Percentiles rank a stretch among this genome's conserved stretches.
Evolutionary conservation across 805 yeast species (phyloP).

Genomic region (Zygosaccharomyces bisporus): DNA sequence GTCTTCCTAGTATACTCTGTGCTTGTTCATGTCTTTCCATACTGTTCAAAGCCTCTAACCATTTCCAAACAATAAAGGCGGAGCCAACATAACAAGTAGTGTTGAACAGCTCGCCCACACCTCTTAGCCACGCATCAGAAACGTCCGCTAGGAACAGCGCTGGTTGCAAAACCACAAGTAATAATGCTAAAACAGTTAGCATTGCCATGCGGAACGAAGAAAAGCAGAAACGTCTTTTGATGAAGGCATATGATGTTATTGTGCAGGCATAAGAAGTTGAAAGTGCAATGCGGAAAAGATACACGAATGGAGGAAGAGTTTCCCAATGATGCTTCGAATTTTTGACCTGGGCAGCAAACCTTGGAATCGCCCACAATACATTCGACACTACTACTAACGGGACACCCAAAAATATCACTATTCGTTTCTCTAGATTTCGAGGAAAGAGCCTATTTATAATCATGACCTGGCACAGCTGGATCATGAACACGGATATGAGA

Average conservation of each 20-base stretch:
- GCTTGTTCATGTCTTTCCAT: conserved; percentile 58
- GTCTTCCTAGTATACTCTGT: conserved; percentile 71
- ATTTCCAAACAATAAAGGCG: conserved; percentile 79
- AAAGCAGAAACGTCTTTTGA: conserved; percentile 50
- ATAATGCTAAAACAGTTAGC: conserved; percentile 51
- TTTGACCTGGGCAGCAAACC: conserved; percentile 16
- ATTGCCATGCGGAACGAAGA: conserved; percentile 45
- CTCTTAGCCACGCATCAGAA: conserved; percentile 69
- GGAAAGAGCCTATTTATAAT: conserved; percentile 64
- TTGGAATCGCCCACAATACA: conserved; percentile 63
- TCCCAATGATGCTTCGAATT: conserved; percentile 40
- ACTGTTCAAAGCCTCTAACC: conserved; percentile 64
- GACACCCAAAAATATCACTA: conserved; percentile 57
- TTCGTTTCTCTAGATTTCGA: conserved; percentile 63
- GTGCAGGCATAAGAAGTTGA: conserved; percentile 65
- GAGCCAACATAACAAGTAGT: conserved; percentile 67
- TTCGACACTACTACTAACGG: conserved; percentile 53
- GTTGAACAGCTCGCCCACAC: conserved; percentile 68
- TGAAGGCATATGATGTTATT: conserved; percentile 51
- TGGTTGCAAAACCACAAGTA: conserved; percentile 57
- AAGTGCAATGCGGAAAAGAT: conserved; percentile 67
- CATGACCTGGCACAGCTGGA: conserved; percentile 68
- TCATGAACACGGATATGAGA: conserved; percentile 51
- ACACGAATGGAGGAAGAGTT: conserved; percentile 68
- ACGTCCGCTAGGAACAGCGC: conserved; percentile 75